Conservation (phyloP, 129 eudicot species). For the Rutidosis leptorrhynchoides region DNA sequence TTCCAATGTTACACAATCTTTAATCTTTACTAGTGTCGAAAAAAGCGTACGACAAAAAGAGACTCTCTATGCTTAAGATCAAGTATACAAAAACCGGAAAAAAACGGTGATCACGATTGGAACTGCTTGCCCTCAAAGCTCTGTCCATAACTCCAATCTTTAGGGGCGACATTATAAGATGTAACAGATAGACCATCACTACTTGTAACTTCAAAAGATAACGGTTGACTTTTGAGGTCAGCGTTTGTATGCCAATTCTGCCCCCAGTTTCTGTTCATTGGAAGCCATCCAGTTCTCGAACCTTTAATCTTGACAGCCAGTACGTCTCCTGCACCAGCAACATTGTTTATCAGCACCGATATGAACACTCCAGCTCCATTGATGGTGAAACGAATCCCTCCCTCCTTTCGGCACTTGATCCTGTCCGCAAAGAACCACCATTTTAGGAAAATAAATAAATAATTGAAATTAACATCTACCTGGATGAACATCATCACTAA, state of each 20-base stretch:
- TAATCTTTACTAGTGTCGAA: constrained; percentile 1
- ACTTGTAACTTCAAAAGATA: constrained; percentile 75
- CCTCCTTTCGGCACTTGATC: constrained; percentile 89
- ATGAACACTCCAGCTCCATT: constrained; percentile 72
- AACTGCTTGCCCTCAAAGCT: constrained; percentile 89
- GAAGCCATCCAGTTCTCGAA: constrained; percentile 93
- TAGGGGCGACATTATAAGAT: constrained; percentile 76
- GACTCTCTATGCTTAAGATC: constrained; percentile 25
- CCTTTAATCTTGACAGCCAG: constrained; percentile 79
- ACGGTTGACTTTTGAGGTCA: constrained; percentile 69
- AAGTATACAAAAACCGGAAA: constrained; percentile 8
- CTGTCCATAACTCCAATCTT: constrained; percentile 79
- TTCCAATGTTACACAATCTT: constrained; percentile 14
- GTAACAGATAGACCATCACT: constrained; percentile 68
- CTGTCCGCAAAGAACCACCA: constrained; percentile 33
- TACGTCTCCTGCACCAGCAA: constrained; percentile 86
- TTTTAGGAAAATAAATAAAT: background rate
- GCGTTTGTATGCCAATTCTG: constrained; percentile 93
- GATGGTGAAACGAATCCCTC: constrained; percentile 72
- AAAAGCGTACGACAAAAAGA: constrained; percentile 15
- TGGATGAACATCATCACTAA: background rate
- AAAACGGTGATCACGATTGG: constrained; percentile 29
- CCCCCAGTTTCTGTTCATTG: constrained; percentile 94
- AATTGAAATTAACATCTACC: background rate
- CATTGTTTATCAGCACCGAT: constrained; percentile 80